Evolutionary conservation across 257 asterid genomes (phyloP).

Genomic region (Nicotiana sylvestris): DNA sequence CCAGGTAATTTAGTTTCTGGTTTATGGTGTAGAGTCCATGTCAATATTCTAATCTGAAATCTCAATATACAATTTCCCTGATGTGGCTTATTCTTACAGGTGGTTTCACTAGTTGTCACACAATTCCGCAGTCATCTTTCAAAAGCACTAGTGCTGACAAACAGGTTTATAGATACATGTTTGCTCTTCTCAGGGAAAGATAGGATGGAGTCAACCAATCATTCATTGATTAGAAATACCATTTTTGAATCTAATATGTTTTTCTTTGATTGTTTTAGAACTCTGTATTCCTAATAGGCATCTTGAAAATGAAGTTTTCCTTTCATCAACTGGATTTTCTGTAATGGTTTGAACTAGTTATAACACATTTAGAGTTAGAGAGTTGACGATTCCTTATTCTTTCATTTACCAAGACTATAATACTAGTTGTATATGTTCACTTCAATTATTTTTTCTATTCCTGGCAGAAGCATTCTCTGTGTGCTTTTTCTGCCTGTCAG

Average conservation of each 20-base stretch:
- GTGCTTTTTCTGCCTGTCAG: background rate
- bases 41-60: conserved; percentile 6
- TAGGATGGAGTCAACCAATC: too few species aligned
- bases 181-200: conserved; percentile 1
- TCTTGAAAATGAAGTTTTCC: background rate
- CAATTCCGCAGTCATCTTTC: conserved; percentile 86
- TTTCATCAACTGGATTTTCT: background rate
- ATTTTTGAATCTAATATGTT: too few species aligned
- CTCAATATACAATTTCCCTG: conserved; percentile 11
- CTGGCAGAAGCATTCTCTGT: background rate
- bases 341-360: background rate
- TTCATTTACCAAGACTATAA: background rate
- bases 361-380: background rate
- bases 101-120: conserved; percentile 71
- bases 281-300: background rate
- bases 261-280: background rate
- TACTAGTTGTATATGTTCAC: background rate
- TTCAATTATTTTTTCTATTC: background rate
- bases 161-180: conserved; percentile 49
- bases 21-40: conserved; percentile 16
- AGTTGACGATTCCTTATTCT: background rate
- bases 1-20: conserved; percentile 51
- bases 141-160: conserved; percentile 86
- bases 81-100: conserved; percentile 39
- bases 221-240: too few species aligned